Evolutionary conservation across 2,329 filamentous ascomycete species (phyloP).

Genomic region (Fusarium sublunatum): DNA sequence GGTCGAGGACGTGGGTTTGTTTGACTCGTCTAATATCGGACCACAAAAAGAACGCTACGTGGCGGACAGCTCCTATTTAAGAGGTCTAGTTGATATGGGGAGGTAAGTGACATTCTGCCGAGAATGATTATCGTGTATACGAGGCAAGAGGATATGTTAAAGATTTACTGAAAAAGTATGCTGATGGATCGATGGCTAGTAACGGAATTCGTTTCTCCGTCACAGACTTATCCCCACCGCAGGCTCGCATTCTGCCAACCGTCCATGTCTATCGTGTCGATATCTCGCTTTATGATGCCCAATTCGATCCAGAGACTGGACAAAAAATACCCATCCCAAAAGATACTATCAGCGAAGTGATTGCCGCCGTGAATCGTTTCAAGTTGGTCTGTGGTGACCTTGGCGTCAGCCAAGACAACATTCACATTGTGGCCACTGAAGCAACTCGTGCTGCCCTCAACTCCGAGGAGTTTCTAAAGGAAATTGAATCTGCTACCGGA

Average conservation of each 20-base stretch:
- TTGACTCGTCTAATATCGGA: neutral
- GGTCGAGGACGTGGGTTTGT: neutral
- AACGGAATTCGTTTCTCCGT: conserved; percentile 32
- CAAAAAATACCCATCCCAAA: conserved; percentile 16
- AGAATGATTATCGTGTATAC: neutral
- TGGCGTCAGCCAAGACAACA: conserved; percentile 8
- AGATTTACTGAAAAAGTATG: neutral
- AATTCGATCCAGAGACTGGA: conserved; percentile 27
- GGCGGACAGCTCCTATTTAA: conserved; percentile 1
- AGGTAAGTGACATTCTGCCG: conserved; percentile 7
- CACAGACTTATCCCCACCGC: conserved; percentile 27
- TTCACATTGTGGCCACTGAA: conserved; percentile 27
- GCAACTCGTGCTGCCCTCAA: conserved; percentile 30
- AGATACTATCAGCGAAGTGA: conserved; percentile 15
- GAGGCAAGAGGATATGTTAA: no score
- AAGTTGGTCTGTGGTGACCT: conserved; percentile 26
- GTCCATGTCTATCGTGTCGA: conserved; percentile 29
- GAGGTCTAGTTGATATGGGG: conserved; percentile 34
- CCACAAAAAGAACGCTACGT: neutral
- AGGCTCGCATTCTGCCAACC: conserved; percentile 30
- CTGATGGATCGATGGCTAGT: conserved; percentile 4
- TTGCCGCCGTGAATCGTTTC: conserved; percentile 28
- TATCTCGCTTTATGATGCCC: conserved; percentile 33
- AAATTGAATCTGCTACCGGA: conserved; percentile 8
- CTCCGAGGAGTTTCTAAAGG: conserved; percentile 17